phyloP scores from a whole-genome alignment of 176 grass and related monocot species.

The Musa troglodytarum region DNA sequence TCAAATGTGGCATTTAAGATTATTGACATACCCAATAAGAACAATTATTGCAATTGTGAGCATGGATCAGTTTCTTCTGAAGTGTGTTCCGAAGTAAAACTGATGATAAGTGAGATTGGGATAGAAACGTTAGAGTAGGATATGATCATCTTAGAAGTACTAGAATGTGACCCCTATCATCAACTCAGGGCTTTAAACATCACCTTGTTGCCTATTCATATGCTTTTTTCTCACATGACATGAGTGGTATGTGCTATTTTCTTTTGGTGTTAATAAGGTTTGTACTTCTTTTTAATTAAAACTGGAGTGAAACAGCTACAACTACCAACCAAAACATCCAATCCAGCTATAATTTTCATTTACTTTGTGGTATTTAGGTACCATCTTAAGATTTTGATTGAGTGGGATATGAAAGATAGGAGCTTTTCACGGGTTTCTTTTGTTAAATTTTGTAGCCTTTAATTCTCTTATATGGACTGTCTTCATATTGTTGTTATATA shows the following conservation, averaged over 20 bases:
- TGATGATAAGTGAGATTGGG: too few relatives aligned
- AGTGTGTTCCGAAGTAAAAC: too few relatives aligned
- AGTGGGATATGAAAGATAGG: neutral
- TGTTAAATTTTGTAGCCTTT: too few relatives aligned
- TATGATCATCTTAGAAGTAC: too few relatives aligned
- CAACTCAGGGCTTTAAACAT: neutral
- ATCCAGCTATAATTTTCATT: neutral
- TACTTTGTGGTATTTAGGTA: neutral
- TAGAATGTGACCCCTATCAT: too few relatives aligned
- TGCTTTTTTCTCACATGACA: neutral
- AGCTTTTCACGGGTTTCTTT: neutral
- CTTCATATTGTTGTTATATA: neutral
- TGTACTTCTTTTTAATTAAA: neutral
- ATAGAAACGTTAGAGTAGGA: too few relatives aligned
- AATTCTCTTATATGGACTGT: neutral
- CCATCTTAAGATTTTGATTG: neutral
- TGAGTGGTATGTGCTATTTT: neutral
- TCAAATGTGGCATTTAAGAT: too few relatives aligned
- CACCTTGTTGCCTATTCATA: neutral
- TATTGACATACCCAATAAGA: too few relatives aligned
- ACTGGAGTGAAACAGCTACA: neutral
- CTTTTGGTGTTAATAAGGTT: neutral
- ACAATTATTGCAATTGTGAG: too few relatives aligned
- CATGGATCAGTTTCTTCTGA: too few relatives aligned
- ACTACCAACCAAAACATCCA: neutral